phyloP scores from a whole-genome alignment of 2,329 filamentous ascomycete genomes.

The Ustulina deusta region DNA sequence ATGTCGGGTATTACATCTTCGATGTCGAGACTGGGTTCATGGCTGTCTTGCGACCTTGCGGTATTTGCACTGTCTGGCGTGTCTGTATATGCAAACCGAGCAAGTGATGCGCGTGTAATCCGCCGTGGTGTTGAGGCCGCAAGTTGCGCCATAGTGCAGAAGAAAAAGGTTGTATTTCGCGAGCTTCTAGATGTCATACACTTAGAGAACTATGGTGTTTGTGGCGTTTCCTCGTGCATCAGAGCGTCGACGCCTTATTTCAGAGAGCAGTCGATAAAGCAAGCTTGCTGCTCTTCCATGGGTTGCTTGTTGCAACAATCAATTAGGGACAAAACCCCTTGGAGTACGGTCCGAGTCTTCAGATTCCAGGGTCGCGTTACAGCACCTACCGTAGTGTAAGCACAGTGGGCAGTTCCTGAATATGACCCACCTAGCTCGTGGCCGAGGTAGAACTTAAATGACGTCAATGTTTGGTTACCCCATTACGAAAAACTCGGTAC shows the following conservation, averaged over 20 bases:
- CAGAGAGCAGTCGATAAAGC: background rate
- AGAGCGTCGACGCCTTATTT: background rate
- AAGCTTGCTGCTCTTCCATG: background rate
- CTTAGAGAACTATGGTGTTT: background rate
- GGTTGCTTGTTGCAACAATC: background rate
- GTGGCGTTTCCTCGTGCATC: background rate
- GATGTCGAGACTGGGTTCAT: slow-evolving; percentile 44
- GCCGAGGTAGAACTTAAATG: slow-evolving; percentile 14
- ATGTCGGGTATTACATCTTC: slow-evolving; percentile 48
- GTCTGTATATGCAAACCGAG: slow-evolving; percentile 49
- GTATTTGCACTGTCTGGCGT: background rate
- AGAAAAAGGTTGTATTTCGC: slow-evolving; percentile 24
- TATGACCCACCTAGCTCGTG: slow-evolving; percentile 13
- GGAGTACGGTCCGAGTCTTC: background rate
- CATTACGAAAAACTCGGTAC: too few species aligned
- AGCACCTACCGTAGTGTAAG: background rate
- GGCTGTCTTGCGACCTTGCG: slow-evolving; percentile 32
- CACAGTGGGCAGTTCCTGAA: slow-evolving; percentile 15
- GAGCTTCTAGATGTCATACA: slow-evolving; percentile 17
- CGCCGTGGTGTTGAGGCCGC: slow-evolving; percentile 47
- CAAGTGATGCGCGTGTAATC: slow-evolving; percentile 50
- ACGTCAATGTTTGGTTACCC: slow-evolving; percentile 10
- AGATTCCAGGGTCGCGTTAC: background rate
- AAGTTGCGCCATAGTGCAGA: slow-evolving; percentile 39
- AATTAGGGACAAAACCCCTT: too few species aligned